Evolutionary conservation across 345 rosid genomes (phyloP), one percentile per base, ranked within the genome.

Genomic region (Eucalyptus erythrocorys): DNA sequence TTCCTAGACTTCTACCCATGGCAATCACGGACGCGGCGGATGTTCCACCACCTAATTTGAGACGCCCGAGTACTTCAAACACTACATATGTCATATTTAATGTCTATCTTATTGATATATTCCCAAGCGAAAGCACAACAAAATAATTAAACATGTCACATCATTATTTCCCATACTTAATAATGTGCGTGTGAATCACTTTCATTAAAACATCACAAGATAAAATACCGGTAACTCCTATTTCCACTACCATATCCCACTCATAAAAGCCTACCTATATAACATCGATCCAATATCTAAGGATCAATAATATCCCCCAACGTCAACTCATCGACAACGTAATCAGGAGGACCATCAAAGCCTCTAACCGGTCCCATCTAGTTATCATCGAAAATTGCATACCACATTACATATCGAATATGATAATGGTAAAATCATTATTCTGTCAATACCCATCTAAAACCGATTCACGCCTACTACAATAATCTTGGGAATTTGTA

Each of bases 261-360:
- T 59, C 32, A 26, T 27, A 59, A 27, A 59, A 59, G 32, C 66
- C 7, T 27, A 3, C 66, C 15, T 59, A 27, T 59, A 59, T 6
- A 59, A 59, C 66, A 26, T 5, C 8, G 14, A 59, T 59, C 7
- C 15, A 59, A 27, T 27, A 59, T 59, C 32, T 59, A 59, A 27
- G 32, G n/a, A 59, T 59, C 2, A 2, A 59, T 3, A 24, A 55
- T 24, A 22, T 55, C 0, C 61, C 13, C 61, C 13, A 2, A 24
- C 0, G 5, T 55, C 30, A 27, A 26, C 66, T 59, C 8, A 10
- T 59, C 0, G 32, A 12, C 32, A 12, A 59, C n/a, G 0, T 59
- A 59, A 59, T 6, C 3, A 59, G 8, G 66, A 59, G 66, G 32
- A 59, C 15, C 0, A 59, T 59, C n/a, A 27, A 59, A 59, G 0